Percentiles rank a stretch among this genome's conserved stretches.
Conservation (phyloP, 768 basidiomycete genomes). For the Lenzites betulinus region DNA sequence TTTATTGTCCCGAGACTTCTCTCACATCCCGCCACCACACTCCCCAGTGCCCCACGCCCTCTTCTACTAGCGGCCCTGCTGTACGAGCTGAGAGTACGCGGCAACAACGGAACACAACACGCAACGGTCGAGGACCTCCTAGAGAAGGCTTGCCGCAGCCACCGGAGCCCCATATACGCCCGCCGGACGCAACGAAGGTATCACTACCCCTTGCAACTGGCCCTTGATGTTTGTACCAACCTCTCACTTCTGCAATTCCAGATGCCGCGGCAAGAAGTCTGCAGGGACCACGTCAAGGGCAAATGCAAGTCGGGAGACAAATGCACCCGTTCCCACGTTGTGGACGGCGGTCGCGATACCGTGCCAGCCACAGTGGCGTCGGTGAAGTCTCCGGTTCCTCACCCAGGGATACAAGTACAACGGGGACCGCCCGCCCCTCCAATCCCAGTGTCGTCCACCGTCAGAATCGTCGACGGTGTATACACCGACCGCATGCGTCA, state of each 20-base stretch:
- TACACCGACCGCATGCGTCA: not conserved
- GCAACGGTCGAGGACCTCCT: not conserved
- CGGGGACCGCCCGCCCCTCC: not conserved
- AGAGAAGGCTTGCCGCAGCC: slow-evolving; percentile 4
- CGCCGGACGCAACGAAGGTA: not conserved
- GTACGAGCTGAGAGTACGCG: not conserved
- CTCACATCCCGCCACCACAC: not conserved
- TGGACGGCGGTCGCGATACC: not conserved
- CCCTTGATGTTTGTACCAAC: not conserved
- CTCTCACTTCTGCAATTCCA: not conserved
- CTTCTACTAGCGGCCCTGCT: not conserved
- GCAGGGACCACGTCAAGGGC: slow-evolving; percentile 10
- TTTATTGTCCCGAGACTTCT: not conserved
- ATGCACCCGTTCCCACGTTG: slow-evolving; percentile 6
- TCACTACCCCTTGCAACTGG: not conserved
- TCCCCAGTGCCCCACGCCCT: not conserved
- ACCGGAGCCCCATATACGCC: not conserved
- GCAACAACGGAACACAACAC: not conserved
- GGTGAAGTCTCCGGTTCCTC: not conserved
- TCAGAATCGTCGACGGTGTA: not conserved
- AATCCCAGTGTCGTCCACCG: not conserved
- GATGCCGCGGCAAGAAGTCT: slow-evolving; percentile 6
- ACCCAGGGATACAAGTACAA: not conserved
- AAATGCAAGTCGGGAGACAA: slow-evolving; percentile 7
- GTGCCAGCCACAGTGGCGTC: not conserved